Percentiles rank a stretch among this genome's conserved stretches.
Conservation (phyloP, 2,329 filamentous ascomycete species). For the Diaporthe sp. region DNA sequence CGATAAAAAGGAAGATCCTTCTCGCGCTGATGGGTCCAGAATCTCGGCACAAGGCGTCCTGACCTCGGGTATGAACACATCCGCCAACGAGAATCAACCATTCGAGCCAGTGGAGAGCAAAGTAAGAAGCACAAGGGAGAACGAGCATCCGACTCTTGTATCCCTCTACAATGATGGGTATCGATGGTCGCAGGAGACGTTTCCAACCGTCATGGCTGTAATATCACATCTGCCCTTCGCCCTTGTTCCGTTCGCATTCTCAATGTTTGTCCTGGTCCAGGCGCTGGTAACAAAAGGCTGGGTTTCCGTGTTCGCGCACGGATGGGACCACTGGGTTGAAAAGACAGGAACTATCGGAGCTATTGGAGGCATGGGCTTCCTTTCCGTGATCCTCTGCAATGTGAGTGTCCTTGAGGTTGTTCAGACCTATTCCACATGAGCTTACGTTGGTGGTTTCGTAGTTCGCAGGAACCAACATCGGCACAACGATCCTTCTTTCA, state of each 20-base stretch:
- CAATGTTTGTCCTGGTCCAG: slow-evolving; percentile 83
- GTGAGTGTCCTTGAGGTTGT: slow-evolving; percentile 61
- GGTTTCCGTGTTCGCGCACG: slow-evolving; percentile 80
- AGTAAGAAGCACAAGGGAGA: background rate
- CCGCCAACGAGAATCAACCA: background rate
- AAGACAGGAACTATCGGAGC: slow-evolving; percentile 78
- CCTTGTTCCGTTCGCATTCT: slow-evolving; percentile 78
- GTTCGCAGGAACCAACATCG: slow-evolving; percentile 86
- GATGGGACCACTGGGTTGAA: slow-evolving; percentile 80
- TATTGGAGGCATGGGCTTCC: slow-evolving; percentile 80
- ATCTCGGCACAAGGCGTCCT: background rate
- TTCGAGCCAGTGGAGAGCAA: background rate
- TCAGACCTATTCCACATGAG: slow-evolving; percentile 64
- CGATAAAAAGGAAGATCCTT: background rate
- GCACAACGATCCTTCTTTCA: slow-evolving; percentile 80
- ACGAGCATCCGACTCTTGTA: background rate
- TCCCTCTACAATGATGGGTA: background rate
- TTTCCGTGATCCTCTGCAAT: slow-evolving; percentile 80
- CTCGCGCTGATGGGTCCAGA: background rate
- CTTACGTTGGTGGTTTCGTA: slow-evolving; percentile 50
- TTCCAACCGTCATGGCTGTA: slow-evolving; percentile 78
- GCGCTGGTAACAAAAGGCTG: slow-evolving; percentile 81
- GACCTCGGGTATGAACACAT: background rate
- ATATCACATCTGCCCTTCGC: slow-evolving; percentile 76
- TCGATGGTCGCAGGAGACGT: slow-evolving; percentile 75